Evolutionary conservation across 805 yeast species (phyloP), one percentile per base, ranked within the genome.

Genomic region (Candida nanaspora): DNA sequence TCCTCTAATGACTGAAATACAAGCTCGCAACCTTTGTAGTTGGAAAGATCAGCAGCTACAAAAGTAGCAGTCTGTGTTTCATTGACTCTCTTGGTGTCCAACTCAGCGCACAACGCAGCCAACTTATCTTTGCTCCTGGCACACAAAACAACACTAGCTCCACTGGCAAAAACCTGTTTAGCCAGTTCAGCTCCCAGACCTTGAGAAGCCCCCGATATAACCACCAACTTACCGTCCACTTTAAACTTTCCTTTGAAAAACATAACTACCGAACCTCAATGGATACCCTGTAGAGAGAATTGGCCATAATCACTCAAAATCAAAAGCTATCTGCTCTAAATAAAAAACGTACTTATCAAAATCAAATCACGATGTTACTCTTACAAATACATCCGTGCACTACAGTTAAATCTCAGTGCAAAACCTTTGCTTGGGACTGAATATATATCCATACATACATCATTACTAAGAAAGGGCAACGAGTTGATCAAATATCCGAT

Each of bases 181-280:
- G 95, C 95, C 42, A 91, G 60, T 30, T 82, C 85, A 3, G 79
- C 79, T 0, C 98, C 98, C 1, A 91, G 66, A 0, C 98, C 98
- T 55, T 91, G 98, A 0, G 96, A 87, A 0, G 87, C 98, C 3
- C 98, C 98, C 0, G 95, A 76, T n/a, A 91, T 71, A 15, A 91
- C 70, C 3, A 82, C 88, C 1, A 74, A 56, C 54, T 72, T 74
- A 22, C 73, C 72, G 38, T 70, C 65, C 10, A 74, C 65, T 13
- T 41, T 44, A 29, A 55, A 54, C 1, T 49, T 4, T 3, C 31
- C 31, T 31, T 10, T 15, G 11, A 11, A 26, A 4, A 23, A 34
- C 29, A 23, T 18, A 9, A 10, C n/a, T 31, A 10, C n/a, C n/a
- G n/a, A n/a, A n/a, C n/a, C n/a, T n/a, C n/a, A n/a, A n/a, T n/a